phyloP scores from a whole-genome alignment of 495 filamentous ascomycete species.

The Penicillium waksmanii region DNA sequence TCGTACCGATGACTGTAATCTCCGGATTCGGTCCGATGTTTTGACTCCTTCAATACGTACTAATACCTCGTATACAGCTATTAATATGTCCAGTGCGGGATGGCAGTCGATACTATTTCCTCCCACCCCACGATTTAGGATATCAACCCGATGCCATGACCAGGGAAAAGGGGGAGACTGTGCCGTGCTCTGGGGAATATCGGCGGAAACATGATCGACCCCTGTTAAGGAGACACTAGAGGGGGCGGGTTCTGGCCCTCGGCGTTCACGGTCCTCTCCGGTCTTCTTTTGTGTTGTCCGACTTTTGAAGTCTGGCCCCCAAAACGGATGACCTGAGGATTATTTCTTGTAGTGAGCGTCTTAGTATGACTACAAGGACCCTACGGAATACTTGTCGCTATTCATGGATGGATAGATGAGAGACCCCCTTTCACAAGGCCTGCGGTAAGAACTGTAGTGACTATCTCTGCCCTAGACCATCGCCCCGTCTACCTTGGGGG shows the following conservation, averaged over 20 bases:
- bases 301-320: background rate
- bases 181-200: background rate
- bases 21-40: background rate
- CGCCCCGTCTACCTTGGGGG: background rate
- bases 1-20: background rate
- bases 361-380: background rate
- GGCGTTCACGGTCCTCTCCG: constrained; percentile 2
- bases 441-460: too few relatives aligned
- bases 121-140: background rate
- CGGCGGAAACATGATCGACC: background rate
- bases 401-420: background rate
- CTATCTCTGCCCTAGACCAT: background rate
- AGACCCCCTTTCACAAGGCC: too few relatives aligned
- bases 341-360: background rate
- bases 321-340: background rate
- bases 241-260: background rate
- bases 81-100: too few relatives aligned
- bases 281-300: background rate
- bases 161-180: background rate
- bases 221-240: constrained; percentile 1
- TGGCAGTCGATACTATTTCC: background rate
- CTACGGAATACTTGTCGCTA: background rate
- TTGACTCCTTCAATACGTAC: background rate
- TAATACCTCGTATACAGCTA: background rate
- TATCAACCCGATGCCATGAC: background rate